Percentiles rank a stretch among this genome's conserved stretches.
Evolutionary conservation across 2,329 filamentous ascomycete species (phyloP).

Genomic region (Ramichloridium luteum): DNA sequence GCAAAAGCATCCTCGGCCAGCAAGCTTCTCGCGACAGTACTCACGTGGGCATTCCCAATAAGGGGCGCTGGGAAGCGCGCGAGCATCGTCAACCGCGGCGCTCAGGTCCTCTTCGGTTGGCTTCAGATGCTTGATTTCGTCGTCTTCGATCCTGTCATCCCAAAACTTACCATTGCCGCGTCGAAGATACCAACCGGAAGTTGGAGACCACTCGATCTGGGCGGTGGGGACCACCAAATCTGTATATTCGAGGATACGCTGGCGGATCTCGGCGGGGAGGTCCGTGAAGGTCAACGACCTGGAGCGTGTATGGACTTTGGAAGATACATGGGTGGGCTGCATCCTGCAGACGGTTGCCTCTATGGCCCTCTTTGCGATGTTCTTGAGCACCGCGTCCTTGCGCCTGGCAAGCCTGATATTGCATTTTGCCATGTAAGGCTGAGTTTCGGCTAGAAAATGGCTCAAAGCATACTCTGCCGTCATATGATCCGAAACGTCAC

Average conservation of each 20-base stretch:
- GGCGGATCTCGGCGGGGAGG: background rate
- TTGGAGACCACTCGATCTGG: background rate
- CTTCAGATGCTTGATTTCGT: background rate
- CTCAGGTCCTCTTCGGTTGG: background rate
- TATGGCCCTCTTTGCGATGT: background rate
- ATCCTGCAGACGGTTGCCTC: background rate
- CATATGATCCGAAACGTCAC: background rate
- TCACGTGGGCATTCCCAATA: background rate
- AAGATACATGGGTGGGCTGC: too few relatives aligned
- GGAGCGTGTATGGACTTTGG: too few relatives aligned
- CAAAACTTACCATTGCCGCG: too few relatives aligned
- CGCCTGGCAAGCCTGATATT: background rate
- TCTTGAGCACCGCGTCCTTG: background rate
- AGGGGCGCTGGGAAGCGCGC: too few relatives aligned
- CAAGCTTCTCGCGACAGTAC: constrained; percentile 1
- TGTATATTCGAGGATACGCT: background rate
- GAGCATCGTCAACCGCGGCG: background rate
- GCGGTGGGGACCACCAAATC: background rate
- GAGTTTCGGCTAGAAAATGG: background rate
- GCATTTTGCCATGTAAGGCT: background rate
- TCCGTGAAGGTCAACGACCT: background rate
- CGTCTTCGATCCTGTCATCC: too few relatives aligned
- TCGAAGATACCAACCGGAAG: background rate
- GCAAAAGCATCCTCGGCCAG: background rate
- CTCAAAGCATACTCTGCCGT: background rate